Evolutionary conservation across 345 rosid species (phyloP), one percentile per base, ranked within the genome.

Genomic region (Passiflora organensis): DNA sequence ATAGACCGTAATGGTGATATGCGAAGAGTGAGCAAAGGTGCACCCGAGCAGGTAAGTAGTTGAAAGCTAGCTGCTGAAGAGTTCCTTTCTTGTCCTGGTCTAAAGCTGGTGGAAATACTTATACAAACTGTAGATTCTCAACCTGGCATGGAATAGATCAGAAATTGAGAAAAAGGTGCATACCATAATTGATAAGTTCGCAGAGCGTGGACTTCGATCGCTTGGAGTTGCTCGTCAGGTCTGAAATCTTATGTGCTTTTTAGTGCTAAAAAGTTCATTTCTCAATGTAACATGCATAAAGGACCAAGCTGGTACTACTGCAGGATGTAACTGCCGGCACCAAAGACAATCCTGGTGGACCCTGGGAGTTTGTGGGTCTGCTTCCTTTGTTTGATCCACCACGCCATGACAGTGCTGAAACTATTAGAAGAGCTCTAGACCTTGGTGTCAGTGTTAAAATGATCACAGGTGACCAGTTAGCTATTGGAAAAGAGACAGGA

Each of bases 1-100:
- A 4, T 75, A 18, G 98, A 87, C 51, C 74, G 68, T 48, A 55
- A 65, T 44, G 88, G 90, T 36, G 77, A 77, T 50, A 80, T 85
- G 98, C 87, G 88, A 53, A 73, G 96, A 49, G 88, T 77, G 49
- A 91, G 95, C 88, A 91, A 91, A 88, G 98, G 98, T 44, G 98
- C 98, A 13, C 98, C 95, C 2, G 96, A 88, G 56, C 90, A 88
- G 94, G 95, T 85, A 69, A 2, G 12, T 43, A 18, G 28, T 20
- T 15, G n/a, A 43, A n/a, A n/a, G n/a, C 22, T 19, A 6, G 23
- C 39, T 50, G 49, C 47, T 65, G 18, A 58, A 43, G 43, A 9
- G 19, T 48, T 48, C 21, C 13, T 8, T 16, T 1, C 5, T 44
- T 58, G 9, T 16, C 24, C 13, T 20, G 25, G 12, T 18, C 23